Evolutionary conservation across 2,329 filamentous ascomycete genomes (phyloP), one percentile per base, ranked within the genome.

Genomic region (Venturia asperata): DNA sequence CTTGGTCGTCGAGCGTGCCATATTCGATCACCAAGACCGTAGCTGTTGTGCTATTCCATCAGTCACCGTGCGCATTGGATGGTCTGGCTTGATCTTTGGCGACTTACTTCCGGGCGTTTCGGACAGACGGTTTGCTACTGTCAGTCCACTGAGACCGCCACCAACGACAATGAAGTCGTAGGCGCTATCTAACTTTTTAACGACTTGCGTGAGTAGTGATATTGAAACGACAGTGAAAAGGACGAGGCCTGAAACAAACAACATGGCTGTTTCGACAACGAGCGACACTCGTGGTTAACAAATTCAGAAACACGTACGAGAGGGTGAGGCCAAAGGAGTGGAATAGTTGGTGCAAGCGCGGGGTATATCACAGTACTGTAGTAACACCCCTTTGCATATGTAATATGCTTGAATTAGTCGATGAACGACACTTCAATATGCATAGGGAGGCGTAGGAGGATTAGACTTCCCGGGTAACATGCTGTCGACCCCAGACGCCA

Each of bases 101-200:
- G n/a, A n/a, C 45, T 6, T 52, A 63, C 43, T 24, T 4, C 4
- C 21, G 15, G 41, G 41, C 52, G 37, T 45, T 67, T 82, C 80
- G 62, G 80, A 81, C 71, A 84, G 73, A 64, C 79, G 73, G 64
- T 81, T 79, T 42, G 81, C 80, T 39, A 80, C 77, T 34, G 83
- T 80, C 63, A 83, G 81, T 5, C 82, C 81, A 11, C 80, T 80
- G 9, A 81, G 79, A 39, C 81, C 81, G 41, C 80, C 79, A 21
- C 80, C 80, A 21, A 81, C 75, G 19, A 82, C 71, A 60, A 82
- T 80, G 45, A 68, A 70, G 47, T 66, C 65, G 66, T 76, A 78
- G 10, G 13, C 30, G 21, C 21, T 27, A 42, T 27, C 30, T 15
- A 62, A n/a, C 19, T 47, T 17, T 47, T 47, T 3, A 9, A 47